Percentiles rank a stretch among this genome's conserved stretches.
These are phyloP conservation scores for Forsythia suspensa DNA, from an alignment of 257 asterid genomes.

Conservation along the genomic window DNA sequence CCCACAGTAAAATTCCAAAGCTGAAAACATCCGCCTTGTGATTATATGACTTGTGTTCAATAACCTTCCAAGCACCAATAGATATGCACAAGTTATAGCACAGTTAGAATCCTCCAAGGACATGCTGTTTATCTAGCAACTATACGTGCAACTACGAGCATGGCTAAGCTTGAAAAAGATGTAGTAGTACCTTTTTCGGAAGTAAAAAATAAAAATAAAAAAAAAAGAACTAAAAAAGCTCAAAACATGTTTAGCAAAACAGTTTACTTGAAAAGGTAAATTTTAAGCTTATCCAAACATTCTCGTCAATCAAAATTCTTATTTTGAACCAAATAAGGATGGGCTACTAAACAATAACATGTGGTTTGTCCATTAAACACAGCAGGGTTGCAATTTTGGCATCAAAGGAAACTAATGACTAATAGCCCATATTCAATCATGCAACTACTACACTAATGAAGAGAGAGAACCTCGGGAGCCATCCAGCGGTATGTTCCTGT, in stretches of 20 bases:
- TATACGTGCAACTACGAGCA: background rate
- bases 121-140: background rate
- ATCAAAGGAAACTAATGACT: background rate
- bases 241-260: background rate
- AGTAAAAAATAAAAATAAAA: no score
- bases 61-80: constrained; percentile 52
- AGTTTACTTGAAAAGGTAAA: background rate
- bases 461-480: constrained; percentile 85
- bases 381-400: background rate
- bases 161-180: background rate
- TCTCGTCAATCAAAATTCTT: background rate
- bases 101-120: background rate
- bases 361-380: background rate
- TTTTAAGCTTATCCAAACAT: background rate
- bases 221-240: background rate
- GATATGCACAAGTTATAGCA: constrained; percentile 10
- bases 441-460: background rate
- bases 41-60: constrained; percentile 77
- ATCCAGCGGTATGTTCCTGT: constrained; percentile 98
- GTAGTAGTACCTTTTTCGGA: no score
- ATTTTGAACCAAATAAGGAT: background rate
- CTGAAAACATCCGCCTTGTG: constrained; percentile 88
- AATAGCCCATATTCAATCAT: background rate
- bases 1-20: constrained; percentile 80
- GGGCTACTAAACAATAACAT: background rate